Evolutionary conservation across 2,329 filamentous ascomycete species (phyloP), one percentile per base, ranked within the genome.

Genomic region (Thermoascus crustaceus): DNA sequence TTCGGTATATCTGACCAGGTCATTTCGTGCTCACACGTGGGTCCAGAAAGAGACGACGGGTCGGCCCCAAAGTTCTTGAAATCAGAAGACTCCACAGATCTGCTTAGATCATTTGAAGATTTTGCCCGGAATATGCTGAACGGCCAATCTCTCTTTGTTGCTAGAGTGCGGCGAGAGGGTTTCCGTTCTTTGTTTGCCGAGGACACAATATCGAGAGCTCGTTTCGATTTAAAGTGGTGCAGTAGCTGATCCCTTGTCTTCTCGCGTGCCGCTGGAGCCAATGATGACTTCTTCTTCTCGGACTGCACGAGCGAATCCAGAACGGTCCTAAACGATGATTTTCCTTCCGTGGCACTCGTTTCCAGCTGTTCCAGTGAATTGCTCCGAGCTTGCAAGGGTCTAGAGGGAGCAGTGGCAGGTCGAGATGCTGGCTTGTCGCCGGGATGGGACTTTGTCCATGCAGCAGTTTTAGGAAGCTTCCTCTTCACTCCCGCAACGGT

Each of bases 191-290:
- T 51, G 13, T 45, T 45, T 14, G 45, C 39, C 7, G 49, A 42
- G 17, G 58, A 54, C 54, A 54, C 57, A 7, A 49, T 44, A 7
- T 60, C 55, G 9, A 52, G 35, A 10, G 57, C 55, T n/a, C 47
- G 50, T 34, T 58, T 55, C 2, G 54, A 54, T 25, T 52, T 57
- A n/a, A 59, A 44, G 36, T 52, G 55, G 9, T 57, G 53, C 21
- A 49, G 44, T 10, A 60, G 44, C 39, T 60, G 56, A 7, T 49
- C 43, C 37, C 53, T 56, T 49, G 58, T 50, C 4, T 43, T 51
- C 6, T 60, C 52, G 2, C 34, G 40, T 29, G 37, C 44, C 7
- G 27, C 16, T n/a, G 39, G 39, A 21, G 32, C 19, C 39, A 41
- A 17, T 11, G 39, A 14, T 18, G 40, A 25, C 24, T 23, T n/a